Evolutionary conservation across 2,329 filamentous ascomycete species (phyloP).

Genomic region (Arthrinium puccinioides): DNA sequence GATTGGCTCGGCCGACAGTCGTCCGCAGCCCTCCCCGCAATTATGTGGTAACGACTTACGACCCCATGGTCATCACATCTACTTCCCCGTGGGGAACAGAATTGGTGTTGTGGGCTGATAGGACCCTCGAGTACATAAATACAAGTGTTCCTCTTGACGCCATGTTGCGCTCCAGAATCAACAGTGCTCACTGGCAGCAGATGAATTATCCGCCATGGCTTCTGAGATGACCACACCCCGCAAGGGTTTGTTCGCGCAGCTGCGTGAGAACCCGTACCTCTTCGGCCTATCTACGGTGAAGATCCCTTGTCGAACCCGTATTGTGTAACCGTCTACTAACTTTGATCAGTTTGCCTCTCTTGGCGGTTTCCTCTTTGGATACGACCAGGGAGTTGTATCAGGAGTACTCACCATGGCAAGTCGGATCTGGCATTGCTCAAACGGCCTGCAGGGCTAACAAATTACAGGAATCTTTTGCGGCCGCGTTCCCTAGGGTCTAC

Average conservation of each 20-base stretch:
- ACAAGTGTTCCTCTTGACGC: too few species aligned
- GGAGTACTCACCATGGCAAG: constrained; percentile 38
- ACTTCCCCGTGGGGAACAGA: too few species aligned
- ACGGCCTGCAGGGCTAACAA: too few species aligned
- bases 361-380: constrained; percentile 39
- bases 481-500: constrained; percentile 24
- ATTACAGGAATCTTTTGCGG: constrained; percentile 34
- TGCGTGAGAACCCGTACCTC: constrained; percentile 1
- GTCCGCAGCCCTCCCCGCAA: constrained; percentile 1
- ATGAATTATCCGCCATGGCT: neutral
- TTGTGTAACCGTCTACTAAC: too few species aligned
- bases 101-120: too few species aligned
- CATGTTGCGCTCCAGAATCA: too few species aligned
- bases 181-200: too few species aligned
- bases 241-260: neutral
- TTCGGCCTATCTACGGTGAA: neutral
- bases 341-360: constrained; percentile 4
- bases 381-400: constrained; percentile 42
- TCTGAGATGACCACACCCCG: neutral
- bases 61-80: too few species aligned
- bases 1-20: constrained; percentile 2
- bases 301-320: neutral
- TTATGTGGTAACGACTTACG: neutral
- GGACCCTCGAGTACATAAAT: too few species aligned
- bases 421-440: too few species aligned